phyloP scores from a whole-genome alignment of 371 early-diverging fungal species.

The Gilbertella persicaria region DNA sequence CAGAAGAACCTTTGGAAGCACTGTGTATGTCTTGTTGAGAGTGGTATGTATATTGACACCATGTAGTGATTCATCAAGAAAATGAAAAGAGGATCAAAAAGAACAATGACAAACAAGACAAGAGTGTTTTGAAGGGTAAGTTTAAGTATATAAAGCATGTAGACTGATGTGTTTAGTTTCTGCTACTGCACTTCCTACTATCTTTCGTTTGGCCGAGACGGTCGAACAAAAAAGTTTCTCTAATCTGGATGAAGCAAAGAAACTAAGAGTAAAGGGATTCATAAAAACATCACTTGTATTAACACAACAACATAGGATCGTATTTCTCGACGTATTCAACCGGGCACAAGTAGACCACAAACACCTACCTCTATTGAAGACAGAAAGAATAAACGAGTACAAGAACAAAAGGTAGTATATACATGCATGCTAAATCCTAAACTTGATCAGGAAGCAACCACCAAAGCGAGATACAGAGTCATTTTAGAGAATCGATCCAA shows the following conservation, averaged over 20 bases:
- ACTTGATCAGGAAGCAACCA: conserved; percentile 35
- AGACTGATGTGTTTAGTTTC: conserved; percentile 22
- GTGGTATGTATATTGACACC: background rate
- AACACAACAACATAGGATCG: conserved; percentile 39
- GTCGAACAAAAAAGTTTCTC: conserved; percentile 63
- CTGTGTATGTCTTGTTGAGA: conserved; percentile 47
- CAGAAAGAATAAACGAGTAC: conserved; percentile 37
- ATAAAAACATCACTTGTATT: background rate
- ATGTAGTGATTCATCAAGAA: conserved; percentile 41
- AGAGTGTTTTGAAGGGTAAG: conserved; percentile 6
- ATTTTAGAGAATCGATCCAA: conserved; percentile 55
- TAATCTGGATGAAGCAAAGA: conserved; percentile 51
- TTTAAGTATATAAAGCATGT: background rate
- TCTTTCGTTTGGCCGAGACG: conserved; percentile 67
- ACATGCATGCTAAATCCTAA: background rate
- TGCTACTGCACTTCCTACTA: conserved; percentile 41
- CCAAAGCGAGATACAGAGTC: conserved; percentile 62
- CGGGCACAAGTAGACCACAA: conserved; percentile 34
- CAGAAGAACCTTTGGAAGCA: conserved; percentile 77
- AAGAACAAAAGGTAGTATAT: conserved; percentile 32
- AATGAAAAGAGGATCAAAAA: conserved; percentile 28
- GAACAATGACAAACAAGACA: conserved; percentile 11
- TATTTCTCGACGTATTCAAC: conserved; percentile 50
- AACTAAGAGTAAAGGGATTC: conserved; percentile 41
- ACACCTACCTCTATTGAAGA: conserved; percentile 36